Percentiles rank a stretch among this genome's conserved stretches.
Conservation (phyloP, 768 basidiomycete species). For the Postia placenta region DNA sequence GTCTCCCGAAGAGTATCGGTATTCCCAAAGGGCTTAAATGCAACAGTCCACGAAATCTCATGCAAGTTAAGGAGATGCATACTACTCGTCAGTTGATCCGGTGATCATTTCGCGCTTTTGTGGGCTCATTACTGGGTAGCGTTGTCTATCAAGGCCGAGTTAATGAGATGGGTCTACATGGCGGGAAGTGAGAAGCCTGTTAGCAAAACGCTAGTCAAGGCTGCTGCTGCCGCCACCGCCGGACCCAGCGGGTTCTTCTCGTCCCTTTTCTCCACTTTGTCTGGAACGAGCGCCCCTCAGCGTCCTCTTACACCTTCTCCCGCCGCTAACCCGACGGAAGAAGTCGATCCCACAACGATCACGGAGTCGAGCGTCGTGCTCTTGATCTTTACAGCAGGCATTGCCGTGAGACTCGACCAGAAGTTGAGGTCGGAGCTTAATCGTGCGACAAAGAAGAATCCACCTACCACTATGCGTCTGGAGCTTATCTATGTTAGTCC, state of each 20-base stretch:
- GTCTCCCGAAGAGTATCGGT: constrained; percentile 41
- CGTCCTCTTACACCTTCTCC: constrained; percentile 26
- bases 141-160: constrained; percentile 72
- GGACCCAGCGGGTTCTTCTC: constrained; percentile 31
- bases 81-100: constrained; percentile 55
- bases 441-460: constrained; percentile 92
- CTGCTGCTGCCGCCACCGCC: constrained; percentile 9
- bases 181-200: constrained; percentile 56
- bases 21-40: constrained; percentile 52
- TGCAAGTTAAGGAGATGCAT: constrained; percentile 64
- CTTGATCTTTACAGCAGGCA: constrained; percentile 60
- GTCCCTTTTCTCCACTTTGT: constrained; percentile 31
- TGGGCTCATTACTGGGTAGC: constrained; percentile 40
- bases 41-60: constrained; percentile 52
- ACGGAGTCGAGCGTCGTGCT: constrained; percentile 52
- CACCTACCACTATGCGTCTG: constrained; percentile 68
- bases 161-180: constrained; percentile 75
- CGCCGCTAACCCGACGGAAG: constrained; percentile 29
- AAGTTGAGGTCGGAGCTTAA: constrained; percentile 70
- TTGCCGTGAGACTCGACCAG: constrained; percentile 57
- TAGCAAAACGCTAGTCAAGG: constrained; percentile 24
- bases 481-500: constrained; percentile 76
- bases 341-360: constrained; percentile 18
- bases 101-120: too few species aligned
- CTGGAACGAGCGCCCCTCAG: constrained; percentile 24